Percentiles rank a stretch among this genome's conserved stretches.
Conservation (phyloP, 1,284 basidiomycete genomes). For the Boletus hoseneyae region DNA sequence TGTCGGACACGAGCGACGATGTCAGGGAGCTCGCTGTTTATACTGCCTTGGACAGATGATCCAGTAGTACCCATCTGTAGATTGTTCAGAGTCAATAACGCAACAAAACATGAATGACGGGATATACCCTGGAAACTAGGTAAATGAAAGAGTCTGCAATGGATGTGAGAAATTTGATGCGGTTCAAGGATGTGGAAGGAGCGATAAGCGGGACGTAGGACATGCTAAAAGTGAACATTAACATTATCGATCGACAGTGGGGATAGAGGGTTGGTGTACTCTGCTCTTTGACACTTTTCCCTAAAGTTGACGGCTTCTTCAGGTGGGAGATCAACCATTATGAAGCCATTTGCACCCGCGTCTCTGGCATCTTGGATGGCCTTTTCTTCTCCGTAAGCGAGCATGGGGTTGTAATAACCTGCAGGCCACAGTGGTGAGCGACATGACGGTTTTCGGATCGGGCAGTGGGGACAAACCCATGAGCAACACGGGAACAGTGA, state of each 20-base stretch:
- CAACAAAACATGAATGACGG: background rate
- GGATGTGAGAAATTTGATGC: slow-evolving; percentile 87
- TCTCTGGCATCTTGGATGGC: slow-evolving; percentile 86
- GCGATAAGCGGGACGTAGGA: slow-evolving; percentile 98
- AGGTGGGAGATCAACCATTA: slow-evolving; percentile 96
- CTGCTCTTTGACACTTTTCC: slow-evolving; percentile 76
- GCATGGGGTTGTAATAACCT: slow-evolving; percentile 97
- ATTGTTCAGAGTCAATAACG: slow-evolving; percentile 5
- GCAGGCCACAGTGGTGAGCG: background rate
- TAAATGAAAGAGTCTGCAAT: slow-evolving; percentile 99
- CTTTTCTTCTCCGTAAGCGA: slow-evolving; percentile 93
- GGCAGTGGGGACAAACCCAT: slow-evolving; percentile 64
- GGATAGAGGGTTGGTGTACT: slow-evolving; percentile 49
- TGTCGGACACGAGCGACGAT: slow-evolving; percentile 40
- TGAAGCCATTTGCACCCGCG: slow-evolving; percentile 96
- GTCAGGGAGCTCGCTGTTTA: slow-evolving; percentile 77
- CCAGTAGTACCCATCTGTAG: slow-evolving; percentile 96
- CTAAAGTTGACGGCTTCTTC: slow-evolving; percentile 94
- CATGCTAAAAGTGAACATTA: slow-evolving; percentile 51
- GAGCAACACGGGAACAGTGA: slow-evolving; percentile 84
- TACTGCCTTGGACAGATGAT: slow-evolving; percentile 70
- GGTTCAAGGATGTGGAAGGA: slow-evolving; percentile 84
- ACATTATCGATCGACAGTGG: background rate
- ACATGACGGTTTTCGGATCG: background rate
- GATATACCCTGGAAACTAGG: slow-evolving; percentile 55